Evolutionary conservation across 75 land plant species (phyloP).

Genomic region (Cryptomeria japonica): DNA sequence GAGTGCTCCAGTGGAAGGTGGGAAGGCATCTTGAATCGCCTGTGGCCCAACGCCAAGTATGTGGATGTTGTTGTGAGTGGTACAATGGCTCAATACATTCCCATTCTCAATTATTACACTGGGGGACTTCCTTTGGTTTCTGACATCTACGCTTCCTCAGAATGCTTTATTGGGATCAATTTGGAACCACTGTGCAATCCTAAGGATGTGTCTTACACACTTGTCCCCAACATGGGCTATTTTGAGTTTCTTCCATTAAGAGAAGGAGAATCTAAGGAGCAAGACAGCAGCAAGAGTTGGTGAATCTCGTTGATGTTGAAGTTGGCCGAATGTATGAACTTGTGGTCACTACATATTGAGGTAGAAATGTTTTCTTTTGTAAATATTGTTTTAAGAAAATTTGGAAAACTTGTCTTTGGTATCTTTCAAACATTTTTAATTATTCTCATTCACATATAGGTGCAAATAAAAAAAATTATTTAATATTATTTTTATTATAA

Average conservation of each 20-base stretch:
- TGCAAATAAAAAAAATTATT: no score
- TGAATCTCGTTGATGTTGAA: constrained; percentile 24
- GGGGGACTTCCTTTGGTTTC: constrained; percentile 69
- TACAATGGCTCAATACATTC: constrained; percentile 83
- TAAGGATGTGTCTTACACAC: constrained; percentile 62
- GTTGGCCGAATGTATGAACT: no score
- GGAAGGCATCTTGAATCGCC: constrained; percentile 69
- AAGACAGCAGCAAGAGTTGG: constrained; percentile 34
- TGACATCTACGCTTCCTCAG: constrained; percentile 82
- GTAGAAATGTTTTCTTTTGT: constrained; percentile 6
- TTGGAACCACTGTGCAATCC: constrained; percentile 58
- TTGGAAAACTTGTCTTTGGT: no score
- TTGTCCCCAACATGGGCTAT: constrained; percentile 78
- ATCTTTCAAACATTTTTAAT: no score
- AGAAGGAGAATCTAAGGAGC: background rate
- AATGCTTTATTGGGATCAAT: constrained; percentile 86
- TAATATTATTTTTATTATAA: no score
- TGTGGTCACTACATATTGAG: constrained; percentile 23
- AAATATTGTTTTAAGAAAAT: no score
- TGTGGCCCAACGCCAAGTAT: constrained; percentile 83
- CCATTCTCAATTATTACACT: constrained; percentile 66
- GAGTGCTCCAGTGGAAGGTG: constrained; percentile 62
- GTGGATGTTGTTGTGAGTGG: constrained; percentile 75
- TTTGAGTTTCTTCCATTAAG: constrained; percentile 81
- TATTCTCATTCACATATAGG: no score